Evolutionary conservation across 2,329 filamentous ascomycete genomes (phyloP), one percentile per base, ranked within the genome.

Genomic region (Verticillium nonalfalfae): DNA sequence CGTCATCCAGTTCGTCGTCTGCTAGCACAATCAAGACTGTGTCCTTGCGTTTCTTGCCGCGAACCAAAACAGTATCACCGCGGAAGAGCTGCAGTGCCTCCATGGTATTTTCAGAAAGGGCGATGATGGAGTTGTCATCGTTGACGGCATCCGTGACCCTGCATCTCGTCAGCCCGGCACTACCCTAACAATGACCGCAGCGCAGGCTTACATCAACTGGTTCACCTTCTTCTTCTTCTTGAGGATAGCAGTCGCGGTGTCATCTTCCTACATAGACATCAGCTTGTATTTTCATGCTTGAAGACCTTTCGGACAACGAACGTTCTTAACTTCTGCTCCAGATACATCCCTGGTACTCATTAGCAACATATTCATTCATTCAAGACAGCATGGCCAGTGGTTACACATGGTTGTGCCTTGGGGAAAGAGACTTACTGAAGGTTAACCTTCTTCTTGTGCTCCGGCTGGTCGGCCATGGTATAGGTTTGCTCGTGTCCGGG

Each of bases 171-270:
- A 66, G 64, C 21, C 21, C 33, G 56, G 36, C 62, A 34, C 52
- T 59, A 13, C 45, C 5, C 21, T 9, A 4, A 36, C 57, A 52
- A 58, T 60, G 50, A 50, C 35, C 56, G 26, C n/a, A 34, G 33
- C 39, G 15, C 52, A 10, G 45, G 45, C 89, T 76, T 84, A 96
- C 93, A 99, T 96, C 76, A 99, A 81, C 74, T 94, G 96, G 81
- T 99, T 99, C 71, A 93, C 93, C 91, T 99, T 99, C 93, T 99
- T 99, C 90, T 99, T 99, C 86, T 98, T 98, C 84, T 97, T 98
- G 73, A 99, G 86, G 71, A 99, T 99, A 69, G 95, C 95, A 56
- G 95, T 99, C 59, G 95, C 87, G 65, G 89, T 92, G 74, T 97
- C 95, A 76, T 97, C 91, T 71, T 92, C 88, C 88, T 96, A 72